phyloP scores from a whole-genome alignment of 73 alveolate species.

The Stentor roeselii region DNA sequence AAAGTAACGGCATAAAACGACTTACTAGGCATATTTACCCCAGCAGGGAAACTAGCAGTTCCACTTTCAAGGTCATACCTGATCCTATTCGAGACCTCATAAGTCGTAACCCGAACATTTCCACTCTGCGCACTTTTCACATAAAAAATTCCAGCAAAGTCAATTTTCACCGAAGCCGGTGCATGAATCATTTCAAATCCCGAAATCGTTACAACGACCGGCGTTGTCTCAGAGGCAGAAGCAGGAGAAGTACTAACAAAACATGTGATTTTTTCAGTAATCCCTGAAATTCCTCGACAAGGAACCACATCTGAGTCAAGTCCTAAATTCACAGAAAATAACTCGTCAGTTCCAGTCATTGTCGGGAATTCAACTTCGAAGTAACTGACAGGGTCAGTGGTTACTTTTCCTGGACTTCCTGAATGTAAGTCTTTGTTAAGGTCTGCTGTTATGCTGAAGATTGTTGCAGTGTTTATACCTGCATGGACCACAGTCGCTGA shows the following conservation, averaged over 20 bases:
- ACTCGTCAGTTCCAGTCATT: neutral
- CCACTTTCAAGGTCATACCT: slow-evolving; percentile 1
- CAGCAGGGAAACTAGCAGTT: neutral
- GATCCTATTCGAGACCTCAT: slow-evolving; percentile 7
- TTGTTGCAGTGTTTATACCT: slow-evolving; percentile 11
- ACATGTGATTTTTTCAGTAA: neutral
- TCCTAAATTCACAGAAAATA: slow-evolving; percentile 25
- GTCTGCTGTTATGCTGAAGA: neutral
- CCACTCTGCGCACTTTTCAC: neutral
- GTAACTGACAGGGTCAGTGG: neutral
- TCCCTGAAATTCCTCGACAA: neutral
- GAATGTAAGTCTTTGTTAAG: neutral
- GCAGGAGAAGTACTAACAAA: slow-evolving; percentile 11
- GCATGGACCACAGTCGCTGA: slow-evolving; percentile 2
- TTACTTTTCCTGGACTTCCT: neutral
- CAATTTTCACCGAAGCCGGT: neutral
- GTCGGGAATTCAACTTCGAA: slow-evolving; percentile 28
- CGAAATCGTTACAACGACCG: neutral
- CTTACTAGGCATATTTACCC: neutral
- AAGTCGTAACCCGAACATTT: neutral
- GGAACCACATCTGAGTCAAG: slow-evolving; percentile 1
- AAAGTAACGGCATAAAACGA: neutral
- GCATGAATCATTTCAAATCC: slow-evolving; percentile 1
- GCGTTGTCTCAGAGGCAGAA: neutral
- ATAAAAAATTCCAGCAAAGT: slow-evolving; percentile 13